phyloP scores from a whole-genome alignment of 78 protist genomes.

The Protostelium mycophagum region DNA sequence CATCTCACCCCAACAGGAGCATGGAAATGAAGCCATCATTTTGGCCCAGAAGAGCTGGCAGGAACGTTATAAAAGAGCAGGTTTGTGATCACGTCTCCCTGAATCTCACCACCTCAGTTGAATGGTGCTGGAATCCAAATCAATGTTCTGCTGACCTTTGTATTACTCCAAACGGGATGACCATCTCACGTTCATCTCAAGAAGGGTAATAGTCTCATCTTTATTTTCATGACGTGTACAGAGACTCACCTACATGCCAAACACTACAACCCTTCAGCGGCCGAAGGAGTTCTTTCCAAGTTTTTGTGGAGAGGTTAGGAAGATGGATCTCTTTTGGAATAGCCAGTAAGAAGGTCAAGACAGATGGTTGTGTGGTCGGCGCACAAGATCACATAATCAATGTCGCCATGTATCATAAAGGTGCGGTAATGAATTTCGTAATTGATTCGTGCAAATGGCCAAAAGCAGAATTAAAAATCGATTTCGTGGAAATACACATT shows the following conservation, averaged over 20 bases:
- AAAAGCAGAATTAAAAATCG: too few relatives aligned
- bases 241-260: background rate
- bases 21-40: background rate
- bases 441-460: background rate
- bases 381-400: background rate
- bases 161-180: background rate
- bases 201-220: background rate
- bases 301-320: background rate
- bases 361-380: background rate
- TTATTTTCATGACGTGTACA: background rate
- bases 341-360: background rate
- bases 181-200: background rate
- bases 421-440: background rate
- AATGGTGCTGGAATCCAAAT: background rate
- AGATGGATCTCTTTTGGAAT: background rate
- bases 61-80: background rate
- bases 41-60: background rate
- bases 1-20: background rate
- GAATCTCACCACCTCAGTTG: background rate
- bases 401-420: background rate
- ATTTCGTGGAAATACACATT: too few relatives aligned
- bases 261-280: background rate
- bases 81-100: background rate
- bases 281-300: background rate
- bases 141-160: background rate